Evolutionary conservation across 192 early-diverging fungal species (phyloP).

Genomic region (Podochytrium sp.): DNA sequence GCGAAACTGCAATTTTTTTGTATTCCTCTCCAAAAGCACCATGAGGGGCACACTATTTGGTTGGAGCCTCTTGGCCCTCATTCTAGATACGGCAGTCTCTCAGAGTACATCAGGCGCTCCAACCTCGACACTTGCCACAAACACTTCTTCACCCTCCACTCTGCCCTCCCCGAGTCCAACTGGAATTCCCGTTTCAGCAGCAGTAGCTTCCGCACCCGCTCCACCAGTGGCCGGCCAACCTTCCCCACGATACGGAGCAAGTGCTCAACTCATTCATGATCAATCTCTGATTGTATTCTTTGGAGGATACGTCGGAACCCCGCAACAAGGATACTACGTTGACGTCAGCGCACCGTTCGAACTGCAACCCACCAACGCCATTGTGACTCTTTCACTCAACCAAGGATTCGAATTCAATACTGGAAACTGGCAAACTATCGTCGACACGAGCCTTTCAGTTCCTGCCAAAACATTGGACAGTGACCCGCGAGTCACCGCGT

Average conservation of each 20-base stretch:
- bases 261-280: conserved; percentile 9
- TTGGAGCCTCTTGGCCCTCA: too few relatives aligned
- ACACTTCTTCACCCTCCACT: too few relatives aligned
- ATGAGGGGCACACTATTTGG: too few relatives aligned
- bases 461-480: neutral
- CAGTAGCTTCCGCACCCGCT: too few relatives aligned
- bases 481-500: conserved; percentile 3
- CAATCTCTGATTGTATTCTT: conserved; percentile 19
- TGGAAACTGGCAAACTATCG: neutral
- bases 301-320: conserved; percentile 9
- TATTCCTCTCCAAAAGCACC: too few relatives aligned
- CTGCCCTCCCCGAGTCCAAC: neutral
- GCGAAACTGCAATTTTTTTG: too few relatives aligned
- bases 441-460: neutral
- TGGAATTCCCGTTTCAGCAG: neutral
- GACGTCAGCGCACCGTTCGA: neutral
- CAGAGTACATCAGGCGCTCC: too few relatives aligned
- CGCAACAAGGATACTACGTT: neutral
- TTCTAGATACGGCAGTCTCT: too few relatives aligned
- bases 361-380: neutral
- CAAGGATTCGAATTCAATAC: neutral
- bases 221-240: neutral
- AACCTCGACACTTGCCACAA: too few relatives aligned
- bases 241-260: conserved; percentile 12
- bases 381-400: conserved; percentile 10